Evolutionary conservation across 208 protist species (phyloP), one percentile per base, ranked within the genome.

Genomic region (Trypanosoma scelopori): DNA sequence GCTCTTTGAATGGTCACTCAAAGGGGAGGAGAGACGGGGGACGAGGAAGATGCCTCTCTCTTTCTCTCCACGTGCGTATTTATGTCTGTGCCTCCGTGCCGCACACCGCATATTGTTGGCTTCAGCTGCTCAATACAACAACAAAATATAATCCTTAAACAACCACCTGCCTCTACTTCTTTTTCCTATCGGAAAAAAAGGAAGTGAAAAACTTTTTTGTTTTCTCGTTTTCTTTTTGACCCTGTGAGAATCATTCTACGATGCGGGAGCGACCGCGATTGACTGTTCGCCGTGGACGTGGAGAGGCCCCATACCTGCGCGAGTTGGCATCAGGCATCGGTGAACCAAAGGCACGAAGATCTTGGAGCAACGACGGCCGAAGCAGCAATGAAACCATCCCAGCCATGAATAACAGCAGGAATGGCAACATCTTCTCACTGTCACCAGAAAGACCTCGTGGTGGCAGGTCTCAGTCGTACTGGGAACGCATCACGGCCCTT

Each of bases 181-280:
- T 37, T 37, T 37, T 11, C 32, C 9, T 9, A 37, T 37, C n/a
- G n/a, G n/a, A n/a, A n/a, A n/a, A 37, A 37, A 9, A 37, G 9
- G 5, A 37, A 9, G 32, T 37, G 32, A 37, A 37, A 37, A 37
- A 23, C 23, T 47, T 45, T 11, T 50, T 50, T 65, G 32, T 58
- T 61, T 43, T 61, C 6, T 64, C 64, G 59, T 64, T 63, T 49
- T 69, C 25, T 49, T 67, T 1, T 53, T 48, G 13, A 37, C 22
- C 28, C 20, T 49, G 4, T 57, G 3, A 50, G 27, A 52, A 49
- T 25, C 22, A 59, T 9, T 32, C 43, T 50, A 27, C 18, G 11
- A 70, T 70, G 65, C 65, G 65, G 25, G 65, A 70, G 35, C 16
- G 65, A 25, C 55, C 53, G 27, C 39, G 65, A 5, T 43, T 70